phyloP scores from a whole-genome alignment of 2,329 filamentous ascomycete species.

The Pseudogymnoascus sp. region DNA sequence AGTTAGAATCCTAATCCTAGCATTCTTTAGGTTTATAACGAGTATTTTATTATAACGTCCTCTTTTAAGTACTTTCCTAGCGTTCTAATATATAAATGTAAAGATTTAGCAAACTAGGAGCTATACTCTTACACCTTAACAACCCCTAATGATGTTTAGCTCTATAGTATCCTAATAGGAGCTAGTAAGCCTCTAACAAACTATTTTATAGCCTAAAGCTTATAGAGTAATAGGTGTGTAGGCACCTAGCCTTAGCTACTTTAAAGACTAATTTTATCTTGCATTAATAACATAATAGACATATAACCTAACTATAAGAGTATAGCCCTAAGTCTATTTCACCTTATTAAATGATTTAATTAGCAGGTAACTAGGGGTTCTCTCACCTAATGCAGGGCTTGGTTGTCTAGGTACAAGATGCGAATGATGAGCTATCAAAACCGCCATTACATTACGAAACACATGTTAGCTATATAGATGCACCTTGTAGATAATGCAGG shows the following conservation, averaged over 20 bases:
- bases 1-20: conserved; percentile 50
- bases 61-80: conserved; percentile 51
- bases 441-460: neutral
- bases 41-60: conserved; percentile 49
- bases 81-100: conserved; percentile 47
- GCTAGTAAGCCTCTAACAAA: conserved; percentile 9
- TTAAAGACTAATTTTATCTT: conserved; percentile 16
- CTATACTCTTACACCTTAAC: conserved; percentile 27
- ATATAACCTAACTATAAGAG: conserved; percentile 18
- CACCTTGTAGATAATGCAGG: neutral
- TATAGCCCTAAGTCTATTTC: conserved; percentile 20
- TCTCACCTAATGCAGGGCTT: neutral
- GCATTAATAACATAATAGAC: conserved; percentile 16
- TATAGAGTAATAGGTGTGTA: conserved; percentile 11
- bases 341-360: conserved; percentile 15
- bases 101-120: conserved; percentile 37
- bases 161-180: conserved; percentile 16
- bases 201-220: neutral
- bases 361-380: neutral
- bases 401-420: neutral
- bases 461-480: neutral
- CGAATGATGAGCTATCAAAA: neutral
- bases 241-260: conserved; percentile 15
- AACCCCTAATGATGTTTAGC: conserved; percentile 14
- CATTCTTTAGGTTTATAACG: conserved; percentile 41